Conservation (phyloP, 169 alveolate genomes). For the Eimeria falciformis region DNA sequence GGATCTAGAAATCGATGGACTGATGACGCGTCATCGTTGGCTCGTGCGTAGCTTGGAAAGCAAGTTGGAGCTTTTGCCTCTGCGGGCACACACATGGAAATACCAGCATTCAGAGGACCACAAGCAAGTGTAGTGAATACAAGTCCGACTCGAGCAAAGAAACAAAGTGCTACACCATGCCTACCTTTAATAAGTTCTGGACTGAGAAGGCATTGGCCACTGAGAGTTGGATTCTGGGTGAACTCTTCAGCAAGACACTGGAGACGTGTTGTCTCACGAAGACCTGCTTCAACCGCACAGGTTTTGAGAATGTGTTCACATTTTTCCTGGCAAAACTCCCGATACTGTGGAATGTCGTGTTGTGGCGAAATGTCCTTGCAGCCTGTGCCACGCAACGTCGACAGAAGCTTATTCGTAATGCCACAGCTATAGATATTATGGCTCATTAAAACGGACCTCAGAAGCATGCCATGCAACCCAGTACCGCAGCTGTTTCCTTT, state of each 20-base stretch:
- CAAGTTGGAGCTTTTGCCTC: conserved; percentile 34
- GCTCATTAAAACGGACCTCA: background rate
- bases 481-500: background rate
- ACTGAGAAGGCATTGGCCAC: conserved; percentile 32
- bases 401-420: background rate
- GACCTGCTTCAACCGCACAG: background rate
- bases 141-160: background rate
- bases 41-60: conserved; percentile 56
- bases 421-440: background rate
- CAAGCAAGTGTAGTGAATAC: background rate
- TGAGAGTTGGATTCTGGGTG: background rate
- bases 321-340: conserved; percentile 34
- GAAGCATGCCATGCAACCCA: background rate
- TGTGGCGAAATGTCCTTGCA: conserved; percentile 53
- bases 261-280: background rate
- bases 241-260: conserved; percentile 47
- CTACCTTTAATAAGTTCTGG: conserved; percentile 47
- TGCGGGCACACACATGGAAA: background rate
- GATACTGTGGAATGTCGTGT: background rate
- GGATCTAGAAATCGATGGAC: conserved; percentile 53
- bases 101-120: background rate
- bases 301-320: conserved; percentile 4
- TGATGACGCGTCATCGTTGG: conserved; percentile 49
- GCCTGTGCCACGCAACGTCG: conserved; percentile 37
- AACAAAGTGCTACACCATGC: background rate